Base-by-base conservation (phyloP, 331 rosid genomes). In the Ulmus americana region DNA sequence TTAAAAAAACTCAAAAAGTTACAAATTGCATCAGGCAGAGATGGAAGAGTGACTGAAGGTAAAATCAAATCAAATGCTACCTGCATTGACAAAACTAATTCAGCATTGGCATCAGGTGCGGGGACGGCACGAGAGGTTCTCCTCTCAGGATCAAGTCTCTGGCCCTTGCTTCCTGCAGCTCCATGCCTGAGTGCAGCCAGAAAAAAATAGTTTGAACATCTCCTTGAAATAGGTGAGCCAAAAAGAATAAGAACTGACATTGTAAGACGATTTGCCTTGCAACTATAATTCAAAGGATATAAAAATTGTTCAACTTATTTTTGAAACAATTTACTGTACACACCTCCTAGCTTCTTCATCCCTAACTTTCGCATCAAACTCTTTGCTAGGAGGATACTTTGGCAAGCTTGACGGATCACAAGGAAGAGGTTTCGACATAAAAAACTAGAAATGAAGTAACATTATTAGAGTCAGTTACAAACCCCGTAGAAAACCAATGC, bases 91-190 rank as follows among this genome's bases (percentile, higher is more conserved):
- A 75, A 59, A 55, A 78, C 89, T 68, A 92, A 76, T 73, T 92
- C 98, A 63, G 98, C 96, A 82, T 92, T 92, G 76, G 96, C 98
- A 75, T 92, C 95, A 53, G 98, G 98, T 42, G 98, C 96, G 55
- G 97, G 97, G 61, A 89, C 1, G 0, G 98, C 98, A 64, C 88
- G 89, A 58, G 94, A 92, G 46, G 84, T 60, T 49, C 79, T 84
- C 82, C 90, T 85, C 70, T 88, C 95, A 12, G 59, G 84, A 61
- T 87, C 95, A 74, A 59, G 80, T 69, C 88, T 82, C 75, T 81
- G 94, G 50, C 86, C 95, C 63, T 88, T 92, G 80, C 81, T 77
- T 76, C 90, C 94, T 45, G 80, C 81, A 48, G 88, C 88, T 79
- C 91, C 96, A 85, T 85, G 98, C 75, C 98, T 92, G 51, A 80